These are phyloP conservation scores for Naegleria lovaniensis DNA, from an alignment of 208 protist species.

Conservation along the genomic window DNA sequence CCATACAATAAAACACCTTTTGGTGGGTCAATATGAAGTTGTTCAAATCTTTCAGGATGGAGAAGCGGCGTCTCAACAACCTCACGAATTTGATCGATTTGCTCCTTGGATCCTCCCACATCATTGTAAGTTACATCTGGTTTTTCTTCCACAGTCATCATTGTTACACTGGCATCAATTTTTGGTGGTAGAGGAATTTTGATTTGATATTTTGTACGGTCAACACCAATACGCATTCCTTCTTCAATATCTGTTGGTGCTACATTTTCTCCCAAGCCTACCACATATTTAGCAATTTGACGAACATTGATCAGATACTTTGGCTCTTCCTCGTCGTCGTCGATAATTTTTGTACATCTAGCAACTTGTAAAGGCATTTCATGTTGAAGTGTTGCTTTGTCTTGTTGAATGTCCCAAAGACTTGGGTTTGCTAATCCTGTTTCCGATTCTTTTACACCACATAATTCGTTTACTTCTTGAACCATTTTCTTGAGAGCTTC, in stretches of 20 bases:
- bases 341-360: conserved; percentile 97
- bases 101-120: conserved; percentile 98
- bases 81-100: conserved; percentile 98
- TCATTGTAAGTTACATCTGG: conserved; percentile 99
- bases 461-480: conserved; percentile 88
- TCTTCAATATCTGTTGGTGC: conserved; percentile 99
- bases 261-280: conserved; percentile 95
- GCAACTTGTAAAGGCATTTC: conserved; percentile 97
- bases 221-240: conserved; percentile 97
- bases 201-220: conserved; percentile 98
- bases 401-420: conserved; percentile 97
- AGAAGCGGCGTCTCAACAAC: conserved; percentile 99
- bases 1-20: conserved; percentile 99
- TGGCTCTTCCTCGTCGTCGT: conserved; percentile 71
- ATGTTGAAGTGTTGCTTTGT: conserved; percentile 89
- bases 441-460: conserved; percentile 96
- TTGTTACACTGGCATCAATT: conserved; percentile 99
- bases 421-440: conserved; percentile 95
- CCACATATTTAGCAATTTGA: conserved; percentile 98
- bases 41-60: conserved; percentile 96
- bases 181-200: conserved; percentile 99
- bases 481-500: conserved; percentile 89
- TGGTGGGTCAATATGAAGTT: conserved; percentile 99
- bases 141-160: conserved; percentile 98
- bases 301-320: conserved; percentile 97